Base-by-base conservation (phyloP, 1,139 yeast species). In the Geotrichum histeridarum region DNA sequence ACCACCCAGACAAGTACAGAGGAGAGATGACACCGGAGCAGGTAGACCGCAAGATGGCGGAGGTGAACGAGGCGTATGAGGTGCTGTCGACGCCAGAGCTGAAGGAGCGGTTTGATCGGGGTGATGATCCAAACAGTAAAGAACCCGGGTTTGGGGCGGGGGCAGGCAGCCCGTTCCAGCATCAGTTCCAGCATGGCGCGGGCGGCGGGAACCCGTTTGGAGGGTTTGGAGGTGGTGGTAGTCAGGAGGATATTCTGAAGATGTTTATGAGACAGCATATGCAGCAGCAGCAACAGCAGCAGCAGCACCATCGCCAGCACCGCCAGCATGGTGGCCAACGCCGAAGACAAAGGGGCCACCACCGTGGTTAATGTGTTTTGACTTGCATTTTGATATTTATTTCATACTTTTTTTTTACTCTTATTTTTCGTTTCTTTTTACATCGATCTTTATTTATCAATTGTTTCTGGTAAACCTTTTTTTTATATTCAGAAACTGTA, bases 31-130 rank as follows among this genome's bases (percentile, higher is more conserved):
- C 81, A 1, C 77, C 81, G n/a, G 90, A 84, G 31, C 79, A 86
- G 59, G 85, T 86, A 42, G 95, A 89, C 68, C 74, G 75, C 46
- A 88, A 86, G 64, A 93, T 93, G 94, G 90, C 95, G 55, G 91
- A 85, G 51, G 87, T 93, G 60, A 93, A 93, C 69, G 89, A 86
- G 66, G 99, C 99, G 0, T 91, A 93, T 67, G 98, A 91, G 66
- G 83, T 86, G 2, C 74, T 93, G 48, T 80, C 91, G 8, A 81
- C 86, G 61, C 78, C 79, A 1, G 87, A 83, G 50, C 73, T 79
- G 57, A 78, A 84, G 55, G 80, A 75, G 56, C 76, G 84, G 51
- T 88, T 86, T 64, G 95, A 88, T 65, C 62, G 74, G 38, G 86
- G 86, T 32, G 80, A 77, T 52, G 83, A 80, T 63, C 81, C 83